Conservation (phyloP, 1,139 yeast genomes). For the Suhomyces chickasaworum region DNA sequence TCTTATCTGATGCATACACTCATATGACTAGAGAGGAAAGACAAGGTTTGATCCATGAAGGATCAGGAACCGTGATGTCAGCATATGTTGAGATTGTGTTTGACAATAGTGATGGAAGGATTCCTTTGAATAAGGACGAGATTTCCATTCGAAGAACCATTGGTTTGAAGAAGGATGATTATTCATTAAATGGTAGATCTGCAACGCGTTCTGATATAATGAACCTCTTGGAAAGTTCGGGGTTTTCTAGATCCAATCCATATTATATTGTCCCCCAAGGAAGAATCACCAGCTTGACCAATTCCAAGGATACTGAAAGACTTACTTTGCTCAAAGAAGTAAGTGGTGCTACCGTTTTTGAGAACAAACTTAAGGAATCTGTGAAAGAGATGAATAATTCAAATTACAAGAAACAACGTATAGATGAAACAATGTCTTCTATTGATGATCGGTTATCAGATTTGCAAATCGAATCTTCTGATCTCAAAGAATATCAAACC, state of each 20-base stretch:
- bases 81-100: conserved; percentile 91
- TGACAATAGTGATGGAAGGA: conserved; percentile 76
- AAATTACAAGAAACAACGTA: conserved; percentile 66
- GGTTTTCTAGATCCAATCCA: conserved; percentile 88
- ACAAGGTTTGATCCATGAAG: conserved; percentile 85
- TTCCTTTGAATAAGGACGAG: conserved; percentile 70
- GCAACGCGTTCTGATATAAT: conserved; percentile 81
- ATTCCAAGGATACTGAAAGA: conserved; percentile 84
- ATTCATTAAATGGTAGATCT: conserved; percentile 74
- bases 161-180: conserved; percentile 90
- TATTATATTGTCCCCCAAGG: conserved; percentile 98
- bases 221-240: conserved; percentile 87
- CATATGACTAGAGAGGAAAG: conserved; percentile 88
- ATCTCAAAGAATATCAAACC: conserved; percentile 67
- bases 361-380: conserved; percentile 76
- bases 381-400: conserved; percentile 77
- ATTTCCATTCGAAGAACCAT: conserved; percentile 82
- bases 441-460: conserved; percentile 75
- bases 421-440: conserved; percentile 70
- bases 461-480: conserved; percentile 78
- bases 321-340: conserved; percentile 81
- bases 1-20: conserved; percentile 85
- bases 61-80: conserved; percentile 88
- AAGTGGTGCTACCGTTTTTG: conserved; percentile 94
- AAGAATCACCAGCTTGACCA: conserved; percentile 78